Conservation (phyloP, 2,329 filamentous ascomycete species). For the Fusarium globosum region DNA sequence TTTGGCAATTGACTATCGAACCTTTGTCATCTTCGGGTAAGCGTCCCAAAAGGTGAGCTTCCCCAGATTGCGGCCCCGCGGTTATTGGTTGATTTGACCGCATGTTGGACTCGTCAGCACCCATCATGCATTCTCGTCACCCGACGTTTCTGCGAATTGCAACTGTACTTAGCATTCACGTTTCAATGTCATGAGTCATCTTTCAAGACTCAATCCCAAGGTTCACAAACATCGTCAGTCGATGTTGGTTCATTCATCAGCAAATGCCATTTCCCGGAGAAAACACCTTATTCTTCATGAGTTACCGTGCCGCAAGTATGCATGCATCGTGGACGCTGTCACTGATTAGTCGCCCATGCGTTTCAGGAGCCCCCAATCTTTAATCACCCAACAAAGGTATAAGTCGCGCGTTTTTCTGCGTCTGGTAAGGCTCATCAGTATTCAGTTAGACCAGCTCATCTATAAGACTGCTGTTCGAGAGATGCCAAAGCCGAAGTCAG, state of each 20-base stretch:
- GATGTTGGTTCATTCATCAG: background rate
- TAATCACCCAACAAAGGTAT: background rate
- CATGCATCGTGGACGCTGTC: background rate
- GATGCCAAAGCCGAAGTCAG: background rate
- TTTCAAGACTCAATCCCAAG: background rate
- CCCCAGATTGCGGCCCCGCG: slow-evolving; percentile 7
- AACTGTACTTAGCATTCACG: background rate
- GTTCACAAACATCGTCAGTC: too few species aligned
- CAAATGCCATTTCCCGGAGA: background rate
- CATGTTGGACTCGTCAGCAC: slow-evolving; percentile 31
- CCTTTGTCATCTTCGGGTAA: slow-evolving; percentile 30
- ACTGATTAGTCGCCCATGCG: too few species aligned
- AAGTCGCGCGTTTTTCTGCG: background rate
- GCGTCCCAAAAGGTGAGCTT: slow-evolving; percentile 16
- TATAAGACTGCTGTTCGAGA: background rate
- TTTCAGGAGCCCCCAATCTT: rapidly evolving
- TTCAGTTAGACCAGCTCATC: background rate
- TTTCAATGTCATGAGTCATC: background rate
- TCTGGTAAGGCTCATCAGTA: background rate
- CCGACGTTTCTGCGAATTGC: background rate
- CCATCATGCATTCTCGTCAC: background rate
- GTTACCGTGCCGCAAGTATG: background rate
- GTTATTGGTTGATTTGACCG: slow-evolving; percentile 20
- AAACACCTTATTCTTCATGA: background rate
- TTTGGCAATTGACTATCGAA: background rate